Conservation (phyloP, 495 filamentous ascomycete genomes). For the Aspergillus haitiensis region DNA sequence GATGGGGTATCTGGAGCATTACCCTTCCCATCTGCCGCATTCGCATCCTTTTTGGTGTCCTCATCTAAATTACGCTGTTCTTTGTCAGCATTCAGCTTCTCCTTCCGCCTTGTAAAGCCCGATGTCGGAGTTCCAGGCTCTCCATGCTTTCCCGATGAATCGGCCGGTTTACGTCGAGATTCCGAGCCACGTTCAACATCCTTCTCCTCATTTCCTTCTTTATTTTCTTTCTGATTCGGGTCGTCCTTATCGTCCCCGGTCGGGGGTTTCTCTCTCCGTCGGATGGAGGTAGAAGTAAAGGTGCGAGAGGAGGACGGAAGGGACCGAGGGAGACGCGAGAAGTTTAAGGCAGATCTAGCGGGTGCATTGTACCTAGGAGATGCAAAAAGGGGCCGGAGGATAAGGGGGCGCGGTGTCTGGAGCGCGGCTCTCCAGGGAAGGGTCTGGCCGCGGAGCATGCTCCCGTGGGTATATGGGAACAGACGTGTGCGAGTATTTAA, state of each 20-base stretch:
- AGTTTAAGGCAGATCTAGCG: conserved; percentile 34
- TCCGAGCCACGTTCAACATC: conserved; percentile 33
- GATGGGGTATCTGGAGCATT: conserved; percentile 48
- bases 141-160: conserved; percentile 35
- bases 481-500: not conserved
- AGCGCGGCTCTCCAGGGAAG: conserved; percentile 58
- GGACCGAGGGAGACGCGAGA: conserved; percentile 30
- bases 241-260: conserved; percentile 43
- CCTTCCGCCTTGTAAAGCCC: conserved; percentile 38
- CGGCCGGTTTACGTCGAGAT: conserved; percentile 38
- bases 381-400: conserved; percentile 35
- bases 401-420: conserved; percentile 44
- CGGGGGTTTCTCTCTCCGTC: conserved; percentile 46
- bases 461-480: conserved; percentile 27
- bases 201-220: conserved; percentile 37
- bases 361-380: conserved; percentile 43
- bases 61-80: conserved; percentile 44
- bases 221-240: conserved; percentile 33
- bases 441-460: conserved; percentile 57
- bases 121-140: conserved; percentile 36
- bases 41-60: conserved; percentile 43
- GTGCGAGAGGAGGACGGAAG: conserved; percentile 37
- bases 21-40: conserved; percentile 38
- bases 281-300: conserved; percentile 45
- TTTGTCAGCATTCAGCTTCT: conserved; percentile 39